Percentiles rank a stretch among this genome's conserved stretches.
Conservation (phyloP, 441 rosid species). For the Bruguiera hainesii region DNA sequence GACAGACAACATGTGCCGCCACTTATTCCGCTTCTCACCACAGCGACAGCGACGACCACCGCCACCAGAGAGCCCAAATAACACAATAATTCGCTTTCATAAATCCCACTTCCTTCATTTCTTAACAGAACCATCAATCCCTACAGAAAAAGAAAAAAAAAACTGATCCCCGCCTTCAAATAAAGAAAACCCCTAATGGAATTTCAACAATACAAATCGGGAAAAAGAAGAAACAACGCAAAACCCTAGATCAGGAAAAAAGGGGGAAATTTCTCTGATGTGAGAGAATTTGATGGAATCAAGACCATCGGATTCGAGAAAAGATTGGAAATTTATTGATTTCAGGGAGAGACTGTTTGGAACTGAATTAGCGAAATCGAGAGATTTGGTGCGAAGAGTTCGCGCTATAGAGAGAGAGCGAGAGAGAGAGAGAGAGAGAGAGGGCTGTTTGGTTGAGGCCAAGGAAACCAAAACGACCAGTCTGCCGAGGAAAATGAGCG, state of each 20-base stretch:
- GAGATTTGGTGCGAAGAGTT: constrained; percentile 2
- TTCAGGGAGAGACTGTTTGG: not conserved
- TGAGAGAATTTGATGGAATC: not conserved
- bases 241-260: constrained; percentile 6
- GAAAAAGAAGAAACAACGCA: not conserved
- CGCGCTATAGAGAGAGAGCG: not conserved
- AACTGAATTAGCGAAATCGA: not conserved
- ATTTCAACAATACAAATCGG: not conserved
- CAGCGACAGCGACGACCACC: not conserved
- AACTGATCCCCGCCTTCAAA: not conserved
- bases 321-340: not conserved
- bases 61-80: not conserved
- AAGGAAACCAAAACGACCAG: too few species aligned
- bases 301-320: not conserved
- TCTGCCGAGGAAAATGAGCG: too few species aligned
- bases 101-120: not conserved
- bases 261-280: not conserved
- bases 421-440: not conserved
- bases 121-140: constrained; percentile 8
- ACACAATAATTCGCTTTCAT: not conserved
- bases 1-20: constrained; percentile 1
- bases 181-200: not conserved
- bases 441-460: not conserved
- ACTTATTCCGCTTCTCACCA: not conserved
- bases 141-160: not conserved